These are phyloP conservation scores for Picochlorum sp. DNA, from an alignment of 139 green algal species.

Conservation along the genomic window DNA sequence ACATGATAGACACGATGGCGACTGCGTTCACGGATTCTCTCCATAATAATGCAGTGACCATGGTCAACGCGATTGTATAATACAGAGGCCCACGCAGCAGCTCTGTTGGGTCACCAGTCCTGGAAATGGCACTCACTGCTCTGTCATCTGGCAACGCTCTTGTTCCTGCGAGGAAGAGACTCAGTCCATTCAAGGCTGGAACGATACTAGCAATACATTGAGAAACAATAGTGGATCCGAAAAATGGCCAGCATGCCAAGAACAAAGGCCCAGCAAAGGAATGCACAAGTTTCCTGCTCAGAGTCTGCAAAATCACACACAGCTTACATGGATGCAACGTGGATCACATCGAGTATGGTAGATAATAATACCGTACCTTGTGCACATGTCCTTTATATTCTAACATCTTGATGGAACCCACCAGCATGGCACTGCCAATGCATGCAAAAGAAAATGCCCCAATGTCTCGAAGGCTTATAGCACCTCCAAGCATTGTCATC, in stretches of 20 bases:
- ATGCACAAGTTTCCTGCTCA: constrained; percentile 91
- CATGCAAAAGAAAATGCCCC: background rate
- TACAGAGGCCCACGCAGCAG: constrained; percentile 66
- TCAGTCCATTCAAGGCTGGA: constrained; percentile 5
- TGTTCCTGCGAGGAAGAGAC: constrained; percentile 40
- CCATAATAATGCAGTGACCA: constrained; percentile 69
- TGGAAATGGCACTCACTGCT: constrained; percentile 63
- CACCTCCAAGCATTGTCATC: too few relatives aligned
- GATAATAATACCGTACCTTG: background rate
- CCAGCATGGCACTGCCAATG: background rate
- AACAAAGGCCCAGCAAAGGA: constrained; percentile 78
- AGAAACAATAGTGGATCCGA: constrained; percentile 34
- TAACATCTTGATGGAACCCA: background rate
- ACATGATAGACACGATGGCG: constrained; percentile 68
- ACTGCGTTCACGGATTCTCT: constrained; percentile 44
- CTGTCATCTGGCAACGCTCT: constrained; percentile 52
- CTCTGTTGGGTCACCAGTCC: constrained; percentile 28
- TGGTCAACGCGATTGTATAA: constrained; percentile 71
- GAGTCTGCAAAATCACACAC: constrained; percentile 45
- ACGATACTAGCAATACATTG: constrained; percentile 6
- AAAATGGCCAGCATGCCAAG: constrained; percentile 77
- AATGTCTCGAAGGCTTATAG: background rate
- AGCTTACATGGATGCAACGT: background rate
- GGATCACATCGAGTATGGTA: too few relatives aligned
- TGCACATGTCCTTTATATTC: constrained; percentile 1